Evolutionary conservation across 371 early-diverging fungal genomes (phyloP).

Genomic region (Apophysomyces elegans): DNA sequence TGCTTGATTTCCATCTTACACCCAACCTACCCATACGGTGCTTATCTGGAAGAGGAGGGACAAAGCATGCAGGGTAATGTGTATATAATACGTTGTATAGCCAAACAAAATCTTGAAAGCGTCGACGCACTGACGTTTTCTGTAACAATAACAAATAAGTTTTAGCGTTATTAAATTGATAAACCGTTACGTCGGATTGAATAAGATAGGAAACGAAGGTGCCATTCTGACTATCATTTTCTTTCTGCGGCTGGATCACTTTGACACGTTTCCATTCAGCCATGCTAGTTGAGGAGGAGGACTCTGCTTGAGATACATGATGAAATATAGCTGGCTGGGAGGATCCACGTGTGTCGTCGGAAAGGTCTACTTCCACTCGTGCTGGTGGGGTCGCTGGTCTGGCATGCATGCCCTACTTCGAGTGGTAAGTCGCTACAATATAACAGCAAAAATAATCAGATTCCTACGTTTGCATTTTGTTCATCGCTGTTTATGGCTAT

Average conservation of each 20-base stretch:
- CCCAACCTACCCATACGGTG: conserved; percentile 77
- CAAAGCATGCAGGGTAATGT: conserved; percentile 81
- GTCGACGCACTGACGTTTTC: conserved; percentile 65
- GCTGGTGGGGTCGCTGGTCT: neutral
- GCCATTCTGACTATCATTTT: conserved; percentile 80
- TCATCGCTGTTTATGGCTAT: neutral
- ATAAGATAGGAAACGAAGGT: conserved; percentile 89
- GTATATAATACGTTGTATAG: conserved; percentile 74
- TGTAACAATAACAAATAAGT: conserved; percentile 1
- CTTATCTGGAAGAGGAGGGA: conserved; percentile 94
- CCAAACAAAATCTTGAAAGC: conserved; percentile 96
- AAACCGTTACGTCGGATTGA: conserved; percentile 62
- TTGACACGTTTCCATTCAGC: conserved; percentile 32
- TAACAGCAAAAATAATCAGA: neutral
- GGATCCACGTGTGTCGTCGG: neutral
- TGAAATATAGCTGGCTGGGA: conserved; percentile 2
- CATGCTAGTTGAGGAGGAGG: neutral
- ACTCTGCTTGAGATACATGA: neutral
- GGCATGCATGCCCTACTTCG: neutral
- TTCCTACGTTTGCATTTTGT: no score
- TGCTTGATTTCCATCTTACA: neutral
- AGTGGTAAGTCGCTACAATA: conserved; percentile 4
- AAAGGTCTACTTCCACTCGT: neutral
- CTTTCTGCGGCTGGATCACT: conserved; percentile 83
- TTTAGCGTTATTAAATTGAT: neutral